Evolutionary conservation across 441 rosid genomes (phyloP).

Genomic region (Euphorbia celastroides): DNA sequence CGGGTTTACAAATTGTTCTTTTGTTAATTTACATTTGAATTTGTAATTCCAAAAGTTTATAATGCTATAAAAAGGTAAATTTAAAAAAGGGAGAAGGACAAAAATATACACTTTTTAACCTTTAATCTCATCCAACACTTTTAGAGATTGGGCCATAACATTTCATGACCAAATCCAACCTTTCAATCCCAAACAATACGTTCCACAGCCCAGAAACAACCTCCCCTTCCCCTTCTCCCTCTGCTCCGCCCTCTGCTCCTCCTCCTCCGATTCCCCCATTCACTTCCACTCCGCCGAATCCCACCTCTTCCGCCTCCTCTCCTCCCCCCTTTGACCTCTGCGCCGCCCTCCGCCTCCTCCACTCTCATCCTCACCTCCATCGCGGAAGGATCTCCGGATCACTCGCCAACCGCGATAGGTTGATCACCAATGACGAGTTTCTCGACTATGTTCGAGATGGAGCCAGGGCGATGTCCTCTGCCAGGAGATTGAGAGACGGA

Average conservation of each 20-base stretch:
- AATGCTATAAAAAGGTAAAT: too few relatives aligned
- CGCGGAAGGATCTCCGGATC: constrained; percentile 28
- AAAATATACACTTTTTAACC: too few relatives aligned
- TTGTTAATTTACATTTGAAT: too few relatives aligned
- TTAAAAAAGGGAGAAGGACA: too few relatives aligned
- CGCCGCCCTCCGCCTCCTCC: constrained; percentile 57
- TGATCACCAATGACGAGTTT: constrained; percentile 32
- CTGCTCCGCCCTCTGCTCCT: constrained; percentile 44
- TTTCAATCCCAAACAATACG: too few relatives aligned
- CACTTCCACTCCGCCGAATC: constrained; percentile 29
- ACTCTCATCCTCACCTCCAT: constrained; percentile 1
- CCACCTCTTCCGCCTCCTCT: constrained; percentile 21
- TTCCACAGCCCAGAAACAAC: too few relatives aligned
- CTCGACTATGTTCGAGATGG: constrained; percentile 33
- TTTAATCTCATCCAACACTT: too few relatives aligned
- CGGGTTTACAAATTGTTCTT: too few relatives aligned
- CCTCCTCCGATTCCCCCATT: constrained; percentile 22
- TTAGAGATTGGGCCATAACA: too few relatives aligned
- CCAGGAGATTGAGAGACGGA: constrained; percentile 21
- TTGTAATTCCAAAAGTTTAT: too few relatives aligned
- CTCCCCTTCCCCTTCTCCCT: not conserved
- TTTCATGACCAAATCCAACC: too few relatives aligned
- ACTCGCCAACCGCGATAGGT: constrained; percentile 45
- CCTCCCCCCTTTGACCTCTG: constrained; percentile 36
- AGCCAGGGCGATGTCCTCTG: constrained; percentile 34